phyloP scores from a whole-genome alignment of 2,329 filamentous ascomycete species.

The Penicillium sp. region DNA sequence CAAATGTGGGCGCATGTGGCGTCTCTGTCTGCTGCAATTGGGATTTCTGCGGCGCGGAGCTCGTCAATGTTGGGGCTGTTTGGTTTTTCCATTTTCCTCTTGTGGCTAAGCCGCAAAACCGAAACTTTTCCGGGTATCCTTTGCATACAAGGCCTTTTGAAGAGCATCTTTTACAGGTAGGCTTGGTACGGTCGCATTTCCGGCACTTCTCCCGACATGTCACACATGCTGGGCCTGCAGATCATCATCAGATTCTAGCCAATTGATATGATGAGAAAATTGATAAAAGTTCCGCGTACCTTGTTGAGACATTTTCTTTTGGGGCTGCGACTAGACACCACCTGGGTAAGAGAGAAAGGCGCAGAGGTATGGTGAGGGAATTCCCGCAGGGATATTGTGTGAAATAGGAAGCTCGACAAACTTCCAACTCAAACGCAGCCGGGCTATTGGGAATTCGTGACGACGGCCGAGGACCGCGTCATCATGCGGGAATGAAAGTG shows the following conservation, averaged over 20 bases:
- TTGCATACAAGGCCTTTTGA: conserved; percentile 33
- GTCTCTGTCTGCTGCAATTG: not conserved
- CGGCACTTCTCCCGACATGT: conserved; percentile 38
- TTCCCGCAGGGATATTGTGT: not conserved
- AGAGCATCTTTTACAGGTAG: conserved; percentile 32
- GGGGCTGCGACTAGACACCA: no score
- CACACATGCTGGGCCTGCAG: conserved; percentile 31
- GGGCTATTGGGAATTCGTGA: no score
- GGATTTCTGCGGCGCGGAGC: not conserved
- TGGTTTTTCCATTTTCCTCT: conserved; percentile 34
- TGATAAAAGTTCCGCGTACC: not conserved
- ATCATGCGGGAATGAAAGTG: no score
- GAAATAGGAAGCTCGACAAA: not conserved
- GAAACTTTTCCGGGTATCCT: conserved; percentile 36
- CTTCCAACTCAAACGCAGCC: not conserved
- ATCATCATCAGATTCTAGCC: not conserved
- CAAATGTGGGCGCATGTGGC: not conserved
- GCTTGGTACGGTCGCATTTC: conserved; percentile 33
- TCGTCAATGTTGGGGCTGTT: conserved; percentile 14
- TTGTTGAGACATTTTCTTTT: not conserved
- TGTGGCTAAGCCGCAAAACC: conserved; percentile 33
- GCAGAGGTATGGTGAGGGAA: no score
- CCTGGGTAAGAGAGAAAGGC: not conserved
- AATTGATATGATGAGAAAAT: not conserved
- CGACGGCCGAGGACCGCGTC: no score